These are phyloP conservation scores for Rhodotorula sp. DNA, from an alignment of 1,284 basidiomycete species.

Conservation along the genomic window DNA sequence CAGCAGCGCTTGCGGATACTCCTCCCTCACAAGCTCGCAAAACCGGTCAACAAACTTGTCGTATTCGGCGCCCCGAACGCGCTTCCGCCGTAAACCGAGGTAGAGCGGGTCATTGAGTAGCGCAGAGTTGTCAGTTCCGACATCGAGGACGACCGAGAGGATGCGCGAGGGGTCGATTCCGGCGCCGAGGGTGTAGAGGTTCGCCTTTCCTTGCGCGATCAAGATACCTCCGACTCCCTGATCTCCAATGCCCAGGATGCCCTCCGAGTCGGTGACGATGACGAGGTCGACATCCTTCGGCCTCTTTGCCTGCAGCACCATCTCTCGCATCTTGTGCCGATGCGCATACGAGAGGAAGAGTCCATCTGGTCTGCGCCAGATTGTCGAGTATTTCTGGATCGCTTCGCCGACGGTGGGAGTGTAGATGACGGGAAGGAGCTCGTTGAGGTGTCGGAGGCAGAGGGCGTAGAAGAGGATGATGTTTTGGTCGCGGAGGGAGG, in stretches of 20 bases:
- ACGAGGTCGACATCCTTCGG: constrained; percentile 60
- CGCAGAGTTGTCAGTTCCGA: constrained; percentile 81
- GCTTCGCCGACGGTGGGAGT: constrained; percentile 57
- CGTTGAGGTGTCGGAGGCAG: constrained; percentile 62
- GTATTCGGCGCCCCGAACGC: constrained; percentile 65
- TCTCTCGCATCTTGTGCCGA: constrained; percentile 60
- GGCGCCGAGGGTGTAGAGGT: constrained; percentile 67
- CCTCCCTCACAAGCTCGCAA: constrained; percentile 53
- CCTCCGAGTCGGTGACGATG: constrained; percentile 77
- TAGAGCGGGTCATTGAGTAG: constrained; percentile 69
- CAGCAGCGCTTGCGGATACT: constrained; percentile 54
- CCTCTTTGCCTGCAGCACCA: constrained; percentile 46
- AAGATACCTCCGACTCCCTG: constrained; percentile 52
- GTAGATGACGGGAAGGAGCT: constrained; percentile 60
- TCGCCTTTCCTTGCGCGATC: constrained; percentile 84
- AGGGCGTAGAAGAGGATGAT: constrained; percentile 67
- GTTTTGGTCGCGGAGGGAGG: constrained; percentile 56
- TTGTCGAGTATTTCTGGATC: constrained; percentile 72
- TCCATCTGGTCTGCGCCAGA: constrained; percentile 71
- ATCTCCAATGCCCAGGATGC: constrained; percentile 67
- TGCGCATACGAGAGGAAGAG: constrained; percentile 65
- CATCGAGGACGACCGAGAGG: constrained; percentile 77
- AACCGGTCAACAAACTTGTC: constrained; percentile 69
- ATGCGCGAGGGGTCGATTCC: constrained; percentile 71
- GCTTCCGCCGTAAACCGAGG: constrained; percentile 64